Conservation (phyloP, 306 rosid species). For the Myrica gale region DNA sequence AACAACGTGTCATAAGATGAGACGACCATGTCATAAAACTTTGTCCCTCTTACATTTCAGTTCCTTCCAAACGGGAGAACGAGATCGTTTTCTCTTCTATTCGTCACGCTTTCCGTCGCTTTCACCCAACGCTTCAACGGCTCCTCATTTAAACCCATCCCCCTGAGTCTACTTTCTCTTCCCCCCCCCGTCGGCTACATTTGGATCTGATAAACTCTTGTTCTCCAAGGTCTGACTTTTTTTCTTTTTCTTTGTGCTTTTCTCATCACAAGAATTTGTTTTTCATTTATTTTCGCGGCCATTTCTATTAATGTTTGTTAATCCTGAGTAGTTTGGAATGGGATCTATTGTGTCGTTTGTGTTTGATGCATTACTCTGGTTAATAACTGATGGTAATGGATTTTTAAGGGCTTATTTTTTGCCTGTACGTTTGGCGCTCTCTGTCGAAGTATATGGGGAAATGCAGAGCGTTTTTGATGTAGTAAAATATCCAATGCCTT, state of each 20-base stretch:
- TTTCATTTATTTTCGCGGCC: not conserved
- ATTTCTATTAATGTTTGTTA: not conserved
- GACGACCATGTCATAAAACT: too few species aligned
- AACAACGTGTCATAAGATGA: too few species aligned
- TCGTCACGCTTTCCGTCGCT: not conserved
- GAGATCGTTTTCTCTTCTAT: too few species aligned
- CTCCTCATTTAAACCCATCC: not conserved
- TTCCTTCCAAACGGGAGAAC: too few species aligned
- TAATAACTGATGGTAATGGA: not conserved
- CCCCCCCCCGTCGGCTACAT: not conserved
- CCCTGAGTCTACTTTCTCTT: not conserved
- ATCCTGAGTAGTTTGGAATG: not conserved
- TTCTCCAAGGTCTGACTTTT: not conserved
- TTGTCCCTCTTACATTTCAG: too few species aligned
- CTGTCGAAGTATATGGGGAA: not conserved
- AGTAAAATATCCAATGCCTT: not conserved
- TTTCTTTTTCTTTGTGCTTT: not conserved
- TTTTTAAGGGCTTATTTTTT: not conserved
- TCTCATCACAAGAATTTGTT: not conserved
- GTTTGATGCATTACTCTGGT: not conserved
- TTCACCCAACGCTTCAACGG: slow-evolving; percentile 2
- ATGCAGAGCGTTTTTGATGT: not conserved
- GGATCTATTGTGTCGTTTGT: not conserved
- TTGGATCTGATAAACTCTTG: slow-evolving; percentile 21
- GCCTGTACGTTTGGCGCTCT: not conserved